Evolutionary conservation across 1,139 yeast genomes (phyloP).

Genomic region (Williopsis jadinii): DNA sequence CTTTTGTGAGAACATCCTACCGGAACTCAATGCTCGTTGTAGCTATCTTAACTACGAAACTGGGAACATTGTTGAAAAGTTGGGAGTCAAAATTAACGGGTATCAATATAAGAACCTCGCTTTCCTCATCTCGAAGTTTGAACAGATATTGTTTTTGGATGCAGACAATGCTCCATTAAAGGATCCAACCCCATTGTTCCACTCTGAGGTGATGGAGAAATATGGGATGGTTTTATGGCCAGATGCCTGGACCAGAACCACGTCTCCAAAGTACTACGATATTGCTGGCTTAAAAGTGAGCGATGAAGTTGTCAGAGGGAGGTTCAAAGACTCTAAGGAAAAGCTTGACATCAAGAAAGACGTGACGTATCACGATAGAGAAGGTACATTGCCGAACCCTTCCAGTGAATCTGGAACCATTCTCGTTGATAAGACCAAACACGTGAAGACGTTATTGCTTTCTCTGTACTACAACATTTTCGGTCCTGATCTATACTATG

Average conservation of each 20-base stretch:
- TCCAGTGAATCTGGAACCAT: constrained; percentile 61
- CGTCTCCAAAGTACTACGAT: constrained; percentile 52
- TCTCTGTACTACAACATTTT: constrained; percentile 52
- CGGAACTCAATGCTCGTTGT: constrained; percentile 49
- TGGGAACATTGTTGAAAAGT: constrained; percentile 28
- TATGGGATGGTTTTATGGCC: constrained; percentile 55
- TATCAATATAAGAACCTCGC: constrained; percentile 62
- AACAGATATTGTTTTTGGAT: constrained; percentile 54
- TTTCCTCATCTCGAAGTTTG: constrained; percentile 49
- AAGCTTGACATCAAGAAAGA: constrained; percentile 12
- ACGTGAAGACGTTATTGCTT: constrained; percentile 42
- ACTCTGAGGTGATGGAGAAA: constrained; percentile 26
- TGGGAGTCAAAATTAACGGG: constrained; percentile 38
- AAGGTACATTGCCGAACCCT: constrained; percentile 55
- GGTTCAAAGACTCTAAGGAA: constrained; percentile 15
- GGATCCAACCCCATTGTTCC: constrained; percentile 46
- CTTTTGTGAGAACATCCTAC: constrained; percentile 46
- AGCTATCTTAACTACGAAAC: constrained; percentile 25
- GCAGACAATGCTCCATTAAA: constrained; percentile 60
- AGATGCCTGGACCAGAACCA: constrained; percentile 61
- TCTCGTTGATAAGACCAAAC: constrained; percentile 45
- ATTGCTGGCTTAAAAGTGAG: constrained; percentile 39
- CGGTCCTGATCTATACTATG: constrained; percentile 56
- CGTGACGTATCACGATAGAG: constrained; percentile 43
- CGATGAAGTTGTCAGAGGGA: constrained; percentile 23